phyloP scores from a whole-genome alignment of 2,329 filamentous ascomycete genomes.

The Trichoderma brevicompactum region DNA sequence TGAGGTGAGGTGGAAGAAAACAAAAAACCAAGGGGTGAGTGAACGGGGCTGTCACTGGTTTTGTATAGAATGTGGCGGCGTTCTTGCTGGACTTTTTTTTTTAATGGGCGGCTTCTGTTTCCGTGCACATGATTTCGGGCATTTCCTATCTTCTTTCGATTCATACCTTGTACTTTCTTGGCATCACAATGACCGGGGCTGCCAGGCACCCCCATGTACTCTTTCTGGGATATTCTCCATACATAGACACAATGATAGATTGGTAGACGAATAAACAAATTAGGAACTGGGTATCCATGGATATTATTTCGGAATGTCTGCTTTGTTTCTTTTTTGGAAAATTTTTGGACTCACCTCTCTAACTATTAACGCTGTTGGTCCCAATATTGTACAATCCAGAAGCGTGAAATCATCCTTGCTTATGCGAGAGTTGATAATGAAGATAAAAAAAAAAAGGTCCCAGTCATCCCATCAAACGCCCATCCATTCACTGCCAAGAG shows the following conservation, averaged over 20 bases:
- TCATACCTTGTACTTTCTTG: conserved; percentile 1
- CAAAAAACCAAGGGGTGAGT: neutral
- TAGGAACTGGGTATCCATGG: conserved; percentile 1
- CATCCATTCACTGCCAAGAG: conserved; percentile 50
- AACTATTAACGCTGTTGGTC: conserved; percentile 24
- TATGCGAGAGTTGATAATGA: conserved; percentile 2
- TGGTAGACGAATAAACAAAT: neutral
- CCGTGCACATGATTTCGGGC: conserved; percentile 7
- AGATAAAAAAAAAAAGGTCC: conserved; percentile 16
- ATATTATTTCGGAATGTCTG: conserved; percentile 11
- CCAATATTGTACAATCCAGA: conserved; percentile 28
- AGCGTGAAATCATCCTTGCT: conserved; percentile 22
- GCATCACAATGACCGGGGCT: neutral
- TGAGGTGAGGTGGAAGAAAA: neutral
- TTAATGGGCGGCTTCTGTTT: conserved; percentile 25
- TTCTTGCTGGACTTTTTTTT: conserved; percentile 25
- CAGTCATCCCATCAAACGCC: conserved; percentile 28
- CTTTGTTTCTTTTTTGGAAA: neutral
- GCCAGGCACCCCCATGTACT: neutral
- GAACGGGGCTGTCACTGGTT: neutral
- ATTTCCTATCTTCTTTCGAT: neutral
- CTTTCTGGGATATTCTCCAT: neutral
- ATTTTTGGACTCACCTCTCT: conserved; percentile 8
- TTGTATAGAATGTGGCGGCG: conserved; percentile 35
- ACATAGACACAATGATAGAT: conserved; percentile 22